A percentile compares a stretch with the other conserved stretches of the same genome.
phyloP scores from a whole-genome alignment of 768 basidiomycete genomes.

The Pisolithus marmoratus region DNA sequence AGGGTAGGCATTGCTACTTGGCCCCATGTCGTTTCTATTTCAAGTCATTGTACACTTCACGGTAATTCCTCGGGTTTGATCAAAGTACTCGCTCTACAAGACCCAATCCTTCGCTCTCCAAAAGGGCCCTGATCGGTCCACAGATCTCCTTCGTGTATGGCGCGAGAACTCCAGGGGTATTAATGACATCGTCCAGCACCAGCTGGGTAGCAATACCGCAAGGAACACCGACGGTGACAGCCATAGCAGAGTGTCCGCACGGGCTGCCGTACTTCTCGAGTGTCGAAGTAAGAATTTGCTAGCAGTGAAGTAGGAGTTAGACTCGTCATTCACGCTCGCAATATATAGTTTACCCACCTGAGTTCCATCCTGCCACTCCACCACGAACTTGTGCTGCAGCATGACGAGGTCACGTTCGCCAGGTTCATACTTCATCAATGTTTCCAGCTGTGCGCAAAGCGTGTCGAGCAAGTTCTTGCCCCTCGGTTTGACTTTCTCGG shows the following conservation, averaged over 20 bases:
- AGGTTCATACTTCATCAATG: constrained; percentile 83
- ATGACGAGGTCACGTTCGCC: constrained; percentile 96
- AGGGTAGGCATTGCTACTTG: no score
- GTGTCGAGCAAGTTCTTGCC: constrained; percentile 85
- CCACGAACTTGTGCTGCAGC: constrained; percentile 96
- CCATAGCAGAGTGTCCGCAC: constrained; percentile 84
- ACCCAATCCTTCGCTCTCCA: constrained; percentile 74
- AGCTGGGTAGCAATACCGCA: constrained; percentile 92
- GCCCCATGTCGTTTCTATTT: no score
- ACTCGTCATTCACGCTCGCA: background rate
- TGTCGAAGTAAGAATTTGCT: constrained; percentile 88
- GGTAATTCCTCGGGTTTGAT: no score
- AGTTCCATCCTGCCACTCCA: constrained; percentile 82
- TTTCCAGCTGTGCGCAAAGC: constrained; percentile 85
- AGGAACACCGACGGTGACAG: constrained; percentile 83
- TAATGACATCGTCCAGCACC: constrained; percentile 81
- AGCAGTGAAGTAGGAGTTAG: constrained; percentile 3
- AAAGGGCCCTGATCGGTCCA: constrained; percentile 57
- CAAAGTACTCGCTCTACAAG: no score
- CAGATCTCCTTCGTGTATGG: constrained; percentile 87
- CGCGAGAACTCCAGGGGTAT: constrained; percentile 70
- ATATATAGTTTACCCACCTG: constrained; percentile 37
- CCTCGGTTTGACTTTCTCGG: constrained; percentile 53
- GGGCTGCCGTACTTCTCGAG: constrained; percentile 86
- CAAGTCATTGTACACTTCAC: no score